These are phyloP conservation scores for Tagetes erecta DNA, from an alignment of 129 eudicot genomes.

Conservation along the genomic window DNA sequence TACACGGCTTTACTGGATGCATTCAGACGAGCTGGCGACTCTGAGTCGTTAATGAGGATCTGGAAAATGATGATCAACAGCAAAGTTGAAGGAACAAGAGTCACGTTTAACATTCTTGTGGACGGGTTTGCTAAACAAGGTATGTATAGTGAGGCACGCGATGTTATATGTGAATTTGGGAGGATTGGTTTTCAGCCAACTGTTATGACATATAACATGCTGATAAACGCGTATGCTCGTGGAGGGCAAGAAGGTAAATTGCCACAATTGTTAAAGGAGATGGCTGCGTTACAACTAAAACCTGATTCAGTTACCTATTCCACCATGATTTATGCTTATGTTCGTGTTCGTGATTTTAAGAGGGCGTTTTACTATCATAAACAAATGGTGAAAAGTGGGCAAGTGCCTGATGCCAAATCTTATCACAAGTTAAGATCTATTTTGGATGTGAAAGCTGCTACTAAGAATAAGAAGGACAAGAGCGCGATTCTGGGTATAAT, in stretches of 20 bases:
- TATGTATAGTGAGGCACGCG: conserved; percentile 72
- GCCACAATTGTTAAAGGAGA: conserved; percentile 82
- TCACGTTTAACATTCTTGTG: conserved; percentile 73
- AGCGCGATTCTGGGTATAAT: conserved; percentile 91
- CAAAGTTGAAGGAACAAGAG: conserved; percentile 81
- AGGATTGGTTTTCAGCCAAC: conserved; percentile 77
- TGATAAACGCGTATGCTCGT: conserved; percentile 87
- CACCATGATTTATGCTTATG: conserved; percentile 84
- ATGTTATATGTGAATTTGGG: conserved; percentile 77
- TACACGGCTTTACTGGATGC: conserved; percentile 88
- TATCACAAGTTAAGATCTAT: conserved; percentile 75
- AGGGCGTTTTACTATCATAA: conserved; percentile 91
- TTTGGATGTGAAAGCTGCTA: conserved; percentile 82
- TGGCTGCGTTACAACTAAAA: conserved; percentile 66
- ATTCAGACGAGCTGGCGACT: conserved; percentile 83
- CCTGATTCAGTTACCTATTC: conserved; percentile 90
- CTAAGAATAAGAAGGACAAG: conserved; percentile 80
- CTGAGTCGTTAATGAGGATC: conserved; percentile 58
- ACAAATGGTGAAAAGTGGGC: conserved; percentile 90
- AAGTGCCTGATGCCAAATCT: conserved; percentile 79
- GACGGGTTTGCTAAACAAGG: conserved; percentile 98
- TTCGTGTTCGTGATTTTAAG: conserved; percentile 83
- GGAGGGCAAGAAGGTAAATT: conserved; percentile 78
- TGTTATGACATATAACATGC: conserved; percentile 91
- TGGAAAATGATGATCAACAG: conserved; percentile 91